Evolutionary conservation across 176 grass and related monocot species (phyloP), one percentile per base, ranked within the genome.

Genomic region (Hordeum marinum): DNA sequence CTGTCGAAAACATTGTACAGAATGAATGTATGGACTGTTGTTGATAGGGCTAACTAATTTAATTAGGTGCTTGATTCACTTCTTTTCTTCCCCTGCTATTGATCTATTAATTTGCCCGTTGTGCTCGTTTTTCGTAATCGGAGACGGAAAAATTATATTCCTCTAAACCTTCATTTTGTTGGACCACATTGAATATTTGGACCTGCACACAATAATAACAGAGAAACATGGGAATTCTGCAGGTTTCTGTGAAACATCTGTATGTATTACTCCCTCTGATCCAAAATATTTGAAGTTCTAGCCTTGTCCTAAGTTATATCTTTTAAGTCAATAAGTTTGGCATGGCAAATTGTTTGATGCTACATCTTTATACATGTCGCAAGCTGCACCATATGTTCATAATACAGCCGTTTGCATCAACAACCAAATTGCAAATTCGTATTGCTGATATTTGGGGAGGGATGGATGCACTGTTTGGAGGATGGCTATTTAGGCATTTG

Each of bases 1-100:
- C 39, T 84, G 46, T 54, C 40, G 48, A 83, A 54, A 84, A 34
- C 81, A 81, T 76, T 91, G 85, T 91, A 91, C 45, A 91, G 63
- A 84, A 87, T 71, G 63, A 23, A 80, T 71, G 77, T 62, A 65
- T 54, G 35, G 35, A 75, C 9, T 63, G 15, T 91, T 42, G 71
- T 48, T 74, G 71, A 74, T 74, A 29, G 71, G 71, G 39, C 69
- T 26, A 13, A 31, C 62, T 74, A 13, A 74, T 29, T 50, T 50
- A 50, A 29, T 34, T 84, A 76, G 62, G 81, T 76, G 46, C 61
- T 80, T 79, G 85, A 50, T 82, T 83, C 4, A 17, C 73, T 86
- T 45, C 61, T 66, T 7, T 58, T 57, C 14, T 34, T 76, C 37
- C 82, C 8, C 15, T 80, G 59, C 80, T 26, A 25, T 34, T 7